Evolutionary conservation across 2,329 filamentous ascomycete species (phyloP), one percentile per base, ranked within the genome.

Genomic region (Trichoderma sp.): DNA sequence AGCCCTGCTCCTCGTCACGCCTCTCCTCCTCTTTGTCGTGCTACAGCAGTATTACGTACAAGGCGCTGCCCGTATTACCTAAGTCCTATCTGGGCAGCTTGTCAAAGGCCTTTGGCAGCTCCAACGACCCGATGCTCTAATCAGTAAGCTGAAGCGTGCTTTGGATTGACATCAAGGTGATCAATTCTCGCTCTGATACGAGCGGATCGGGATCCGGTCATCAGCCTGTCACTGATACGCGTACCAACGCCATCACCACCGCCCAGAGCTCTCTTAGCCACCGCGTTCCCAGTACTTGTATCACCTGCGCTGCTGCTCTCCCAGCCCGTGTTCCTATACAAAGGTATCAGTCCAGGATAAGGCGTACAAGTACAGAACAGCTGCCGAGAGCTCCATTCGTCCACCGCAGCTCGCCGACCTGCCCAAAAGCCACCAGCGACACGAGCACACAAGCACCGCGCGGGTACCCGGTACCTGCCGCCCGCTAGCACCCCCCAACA

Each of bases 11-110:
- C 19, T 45, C 19, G 43, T 19, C 43, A 3, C 19, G n/a, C 17
- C 15, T 45, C 43, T 45, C 43, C 15, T 45, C 17, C 43, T 39
- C 34, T 39, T 39, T 39, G 34, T 45, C 43, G 43, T 17, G 43
- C 43, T 19, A 45, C 34, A 39, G 34, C 34, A 39, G 34, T 39
- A 60, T 60, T 60, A 60, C 57, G 57, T 60, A 50, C 57, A 60
- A 26, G 14, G 44, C 44, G 56, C 30, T 41, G 28, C 34, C 44
- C 44, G 30, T 47, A 50, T 60, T 60, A 60, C 28, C 21, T n/a
- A 39, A 59, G 34, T 12, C 28, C 30, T 44, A 19, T 21, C 56
- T n/a, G 10, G 19, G 28, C 43, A 17, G 24, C 7, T n/a, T 41
- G 15, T 15, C 15, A 17, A 26, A 41, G 21, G 41, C 19, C n/a